Base-by-base conservation (phyloP, 768 basidiomycete genomes). In the Pleurotus platypus region DNA sequence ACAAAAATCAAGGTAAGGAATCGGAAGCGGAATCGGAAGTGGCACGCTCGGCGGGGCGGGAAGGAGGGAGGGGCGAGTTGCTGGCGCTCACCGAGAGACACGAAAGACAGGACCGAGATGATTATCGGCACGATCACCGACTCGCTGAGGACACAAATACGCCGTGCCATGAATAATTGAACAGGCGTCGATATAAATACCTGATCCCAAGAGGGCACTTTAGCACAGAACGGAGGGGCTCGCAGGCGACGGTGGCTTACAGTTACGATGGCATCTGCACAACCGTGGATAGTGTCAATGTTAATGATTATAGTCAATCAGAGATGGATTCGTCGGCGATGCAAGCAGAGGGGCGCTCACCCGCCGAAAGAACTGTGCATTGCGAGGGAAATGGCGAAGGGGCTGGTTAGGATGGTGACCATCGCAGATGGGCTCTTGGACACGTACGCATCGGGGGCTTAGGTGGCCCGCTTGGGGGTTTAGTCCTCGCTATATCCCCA, bases 101-200 rank as follows among this genome's bases (percentile, higher is more conserved):
- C 39, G 4, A 58, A n/a, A 37, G 57, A 22, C 2, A 58, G 24
- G 6, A 54, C 4, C 20, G 18, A 16, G 9, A 58, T 58, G 20
- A 54, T 8, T 4, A 12, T 27, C 26, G 43, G 22, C 1, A 55
- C 15, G 39, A 46, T n/a, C 13, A 22, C 8, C 5, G 50, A 46
- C 11, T 54, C 39, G 3, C 26, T 30, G 3, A 58, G 39, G 12
- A 46, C 42, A 13, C 20, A 45, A 38, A 58, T 58, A 6, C 57
- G 38, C 51, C 57, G 54, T 2, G 57, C 57, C 13, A 58, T 15
- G 30, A 54, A 58, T 7, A 54, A n/a, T 37, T 58, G 57, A 24
- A 58, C 46, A 13, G 57, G 57, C 3, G 57, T 58, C 12, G 57
- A 58, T 26, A 58, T 46, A 8, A 46, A 27, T n/a, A 58, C 57